Evolutionary conservation across 345 rosid species (phyloP).

Genomic region (Pugionium dolabratum): DNA sequence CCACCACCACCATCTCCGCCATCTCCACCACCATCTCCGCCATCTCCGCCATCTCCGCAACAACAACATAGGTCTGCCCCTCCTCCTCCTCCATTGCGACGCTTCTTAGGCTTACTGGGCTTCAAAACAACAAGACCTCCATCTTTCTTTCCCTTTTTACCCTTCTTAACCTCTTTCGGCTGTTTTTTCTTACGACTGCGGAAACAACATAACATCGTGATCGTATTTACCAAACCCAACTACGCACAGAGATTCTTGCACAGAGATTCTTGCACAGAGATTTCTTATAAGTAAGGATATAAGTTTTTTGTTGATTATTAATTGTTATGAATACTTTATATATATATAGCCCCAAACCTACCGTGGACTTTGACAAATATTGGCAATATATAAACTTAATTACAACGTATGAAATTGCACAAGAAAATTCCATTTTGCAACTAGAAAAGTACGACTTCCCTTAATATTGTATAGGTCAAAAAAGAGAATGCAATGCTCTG

Average conservation of each 20-base stretch:
- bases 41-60: slow-evolving; percentile 1
- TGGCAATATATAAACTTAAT: too few relatives aligned
- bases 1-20: neutral
- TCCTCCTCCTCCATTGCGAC: slow-evolving; percentile 8
- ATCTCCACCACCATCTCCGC: neutral
- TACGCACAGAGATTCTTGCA: neutral
- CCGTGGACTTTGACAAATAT: too few relatives aligned
- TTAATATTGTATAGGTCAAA: too few relatives aligned
- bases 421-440: too few relatives aligned
- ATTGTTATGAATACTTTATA: too few relatives aligned
- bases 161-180: slow-evolving; percentile 18
- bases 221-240: slow-evolving; percentile 5
- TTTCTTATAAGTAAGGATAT: too few relatives aligned
- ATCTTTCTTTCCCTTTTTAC: slow-evolving; percentile 33
- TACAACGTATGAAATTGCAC: too few relatives aligned
- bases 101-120: slow-evolving; percentile 29
- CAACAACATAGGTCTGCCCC: slow-evolving; percentile 9
- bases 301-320: too few relatives aligned
- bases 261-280: too few relatives aligned
- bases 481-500: too few relatives aligned
- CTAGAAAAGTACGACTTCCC: too few relatives aligned
- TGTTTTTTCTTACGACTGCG: slow-evolving; percentile 25
- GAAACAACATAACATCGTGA: slow-evolving; percentile 32
- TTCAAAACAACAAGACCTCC: slow-evolving; percentile 31
- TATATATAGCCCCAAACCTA: too few relatives aligned